These are phyloP conservation scores for Poronia punctata DNA, from an alignment of 495 filamentous ascomycete genomes.

Conservation along the genomic window DNA sequence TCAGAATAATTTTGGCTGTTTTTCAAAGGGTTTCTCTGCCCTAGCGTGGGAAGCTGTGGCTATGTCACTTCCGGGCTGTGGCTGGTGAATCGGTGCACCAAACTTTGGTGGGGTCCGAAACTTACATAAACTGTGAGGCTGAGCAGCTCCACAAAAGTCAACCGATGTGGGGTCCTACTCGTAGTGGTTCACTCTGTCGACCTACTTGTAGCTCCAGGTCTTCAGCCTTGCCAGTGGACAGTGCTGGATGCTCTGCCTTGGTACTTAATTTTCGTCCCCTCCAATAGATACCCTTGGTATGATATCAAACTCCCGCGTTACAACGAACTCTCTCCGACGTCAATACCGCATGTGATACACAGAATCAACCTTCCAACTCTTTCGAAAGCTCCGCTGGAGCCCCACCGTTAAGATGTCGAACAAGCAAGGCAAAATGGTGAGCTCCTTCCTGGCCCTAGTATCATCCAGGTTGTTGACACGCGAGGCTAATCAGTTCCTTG, in stretches of 20 bases:
- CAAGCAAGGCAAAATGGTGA: conserved; percentile 99
- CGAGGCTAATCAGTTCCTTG: conserved; percentile 58
- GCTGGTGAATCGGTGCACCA: conserved; percentile 12
- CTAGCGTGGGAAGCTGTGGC: conserved; percentile 18
- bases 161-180: too few species aligned
- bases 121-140: conserved; percentile 6
- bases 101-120: conserved; percentile 16
- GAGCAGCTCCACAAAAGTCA: not conserved
- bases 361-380: conserved; percentile 48
- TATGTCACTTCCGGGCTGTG: conserved; percentile 5
- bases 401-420: conserved; percentile 68
- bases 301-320: conserved; percentile 27
- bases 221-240: conserved; percentile 30
- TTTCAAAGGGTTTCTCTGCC: conserved; percentile 25
- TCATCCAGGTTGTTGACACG: conserved; percentile 52
- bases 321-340: conserved; percentile 19
- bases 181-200: conserved; percentile 14
- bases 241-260: conserved; percentile 12
- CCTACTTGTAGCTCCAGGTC: conserved; percentile 1
- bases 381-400: conserved; percentile 57
- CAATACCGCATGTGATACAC: conserved; percentile 22
- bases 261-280: conserved; percentile 16
- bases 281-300: conserved; percentile 31
- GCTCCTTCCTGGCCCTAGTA: conserved; percentile 37
- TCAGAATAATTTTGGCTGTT: conserved; percentile 19